Evolutionary conservation across 129 eudicot genomes (phyloP), one percentile per base, ranked within the genome.

Genomic region (Flaveria robusta): DNA sequence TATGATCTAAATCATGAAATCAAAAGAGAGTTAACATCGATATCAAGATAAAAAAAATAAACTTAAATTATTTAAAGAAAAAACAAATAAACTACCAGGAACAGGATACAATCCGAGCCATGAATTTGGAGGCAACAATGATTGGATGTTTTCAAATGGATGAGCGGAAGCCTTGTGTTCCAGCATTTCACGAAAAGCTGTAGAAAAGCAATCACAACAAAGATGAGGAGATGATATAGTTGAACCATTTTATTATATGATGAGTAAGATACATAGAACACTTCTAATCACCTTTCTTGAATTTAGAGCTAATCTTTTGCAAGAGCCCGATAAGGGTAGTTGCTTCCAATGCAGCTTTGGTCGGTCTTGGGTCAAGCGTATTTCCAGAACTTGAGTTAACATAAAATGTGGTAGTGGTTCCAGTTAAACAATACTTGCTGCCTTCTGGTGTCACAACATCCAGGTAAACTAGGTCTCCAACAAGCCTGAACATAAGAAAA

Each of bases 81-180:
- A 42, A 63, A 51, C 42, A 19, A 29, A 50, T 23, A 86, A 66
- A 47, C 52, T 83, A 93, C 98, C 97, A 67, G 97, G 91, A 77
- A 93, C 66, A 79, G 97, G 97, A 72, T 87, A 76, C 79, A 81
- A 68, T 74, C 96, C 98, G 3, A 93, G 88, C 98, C 98, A 93
- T n/a, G 97, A 82, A 83, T 88, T 88, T 69, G 97, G 97, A 41
- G 96, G 97, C 85, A 93, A 83, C 80, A 87, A 63, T 0, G 98
- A 91, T 51, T 87, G 98, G 20, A 91, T 93, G 84, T 93, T 93
- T 85, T 93, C 98, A 84, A 93, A 93, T 24, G 97, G 98, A 87
- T 93, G 98, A 23, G 93, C 96, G 74, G 93, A 84, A 20, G 91
- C 96, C 86, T 93, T 93, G 11, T 78, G 82, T 88, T 87, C 96